These are phyloP conservation scores for Fusarium compactum DNA, from an alignment of 2,329 filamentous ascomycete species.

Conservation along the genomic window DNA sequence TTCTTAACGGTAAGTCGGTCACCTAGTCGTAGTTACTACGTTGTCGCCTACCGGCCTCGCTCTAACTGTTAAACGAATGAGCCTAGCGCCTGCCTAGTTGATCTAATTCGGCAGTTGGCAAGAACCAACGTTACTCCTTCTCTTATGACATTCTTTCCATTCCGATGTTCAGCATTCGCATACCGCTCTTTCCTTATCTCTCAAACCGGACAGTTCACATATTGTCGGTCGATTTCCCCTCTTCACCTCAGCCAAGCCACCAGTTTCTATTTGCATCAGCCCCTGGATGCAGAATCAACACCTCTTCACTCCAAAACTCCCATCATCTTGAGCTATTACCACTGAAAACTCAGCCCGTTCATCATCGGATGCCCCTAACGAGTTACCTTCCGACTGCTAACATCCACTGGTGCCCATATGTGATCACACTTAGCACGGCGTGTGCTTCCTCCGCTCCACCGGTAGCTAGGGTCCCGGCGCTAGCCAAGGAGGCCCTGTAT, in stretches of 20 bases:
- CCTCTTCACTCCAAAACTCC: slow-evolving; percentile 15
- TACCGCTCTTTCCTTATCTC: slow-evolving; percentile 18
- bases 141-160: not conserved
- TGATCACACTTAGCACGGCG: slow-evolving; percentile 36
- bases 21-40: slow-evolving; percentile 10
- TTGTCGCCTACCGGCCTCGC: not conserved
- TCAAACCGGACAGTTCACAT: slow-evolving; percentile 9
- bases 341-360: slow-evolving; percentile 42
- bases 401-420: slow-evolving; percentile 37
- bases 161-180: not conserved
- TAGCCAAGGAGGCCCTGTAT: slow-evolving; percentile 38
- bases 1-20: slow-evolving; percentile 1
- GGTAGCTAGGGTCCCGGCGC: slow-evolving; percentile 33
- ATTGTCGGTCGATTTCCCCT: slow-evolving; percentile 7
- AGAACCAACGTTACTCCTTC: not conserved
- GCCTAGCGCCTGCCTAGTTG: not conserved
- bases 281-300: slow-evolving; percentile 8
- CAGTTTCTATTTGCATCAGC: slow-evolving; percentile 18
- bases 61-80: not conserved
- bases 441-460: slow-evolving; percentile 39
- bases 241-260: slow-evolving; percentile 16
- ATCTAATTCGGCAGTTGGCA: not conserved
- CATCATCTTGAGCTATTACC: slow-evolving; percentile 24
- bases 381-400: slow-evolving; percentile 29
- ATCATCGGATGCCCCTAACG: slow-evolving; percentile 35